A percentile compares a stretch with the other conserved stretches of the same genome.
phyloP scores from a whole-genome alignment of 2,329 filamentous ascomycete species.

The Verticillium klebahnii region DNA sequence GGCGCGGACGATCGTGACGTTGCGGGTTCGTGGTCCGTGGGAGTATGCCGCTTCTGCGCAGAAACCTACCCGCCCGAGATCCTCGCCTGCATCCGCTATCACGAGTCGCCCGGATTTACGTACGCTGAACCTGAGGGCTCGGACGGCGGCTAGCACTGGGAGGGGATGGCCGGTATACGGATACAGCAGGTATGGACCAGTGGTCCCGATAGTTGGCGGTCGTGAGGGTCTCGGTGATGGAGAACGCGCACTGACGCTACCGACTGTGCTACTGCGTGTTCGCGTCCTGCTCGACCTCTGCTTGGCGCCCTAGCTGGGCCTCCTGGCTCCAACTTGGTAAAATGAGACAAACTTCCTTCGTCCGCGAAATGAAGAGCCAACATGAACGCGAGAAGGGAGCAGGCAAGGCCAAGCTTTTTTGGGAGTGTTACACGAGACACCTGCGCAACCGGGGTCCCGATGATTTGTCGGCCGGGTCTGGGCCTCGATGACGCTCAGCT shows the following conservation, averaged over 20 bases:
- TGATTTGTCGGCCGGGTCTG: neutral
- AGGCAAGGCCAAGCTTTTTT: neutral
- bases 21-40: neutral
- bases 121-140: too few species aligned
- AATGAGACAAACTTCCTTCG: neutral
- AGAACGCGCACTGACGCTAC: neutral
- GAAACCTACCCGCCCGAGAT: too few species aligned
- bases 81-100: too few species aligned
- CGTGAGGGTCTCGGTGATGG: neutral
- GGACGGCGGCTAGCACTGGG: too few species aligned
- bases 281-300: too few species aligned
- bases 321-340: too few species aligned
- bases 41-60: neutral
- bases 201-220: neutral
- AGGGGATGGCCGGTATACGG: too few species aligned
- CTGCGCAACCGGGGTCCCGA: neutral
- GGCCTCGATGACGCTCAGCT: neutral
- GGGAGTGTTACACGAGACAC: neutral
- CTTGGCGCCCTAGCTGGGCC: too few species aligned
- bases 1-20: neutral
- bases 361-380: neutral
- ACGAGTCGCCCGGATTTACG: too few species aligned
- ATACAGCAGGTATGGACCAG: too few species aligned
- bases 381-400: neutral
- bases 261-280: too few species aligned